Evolutionary conservation across 495 filamentous ascomycete species (phyloP).

Genomic region (Trichocladium antarcticum): DNA sequence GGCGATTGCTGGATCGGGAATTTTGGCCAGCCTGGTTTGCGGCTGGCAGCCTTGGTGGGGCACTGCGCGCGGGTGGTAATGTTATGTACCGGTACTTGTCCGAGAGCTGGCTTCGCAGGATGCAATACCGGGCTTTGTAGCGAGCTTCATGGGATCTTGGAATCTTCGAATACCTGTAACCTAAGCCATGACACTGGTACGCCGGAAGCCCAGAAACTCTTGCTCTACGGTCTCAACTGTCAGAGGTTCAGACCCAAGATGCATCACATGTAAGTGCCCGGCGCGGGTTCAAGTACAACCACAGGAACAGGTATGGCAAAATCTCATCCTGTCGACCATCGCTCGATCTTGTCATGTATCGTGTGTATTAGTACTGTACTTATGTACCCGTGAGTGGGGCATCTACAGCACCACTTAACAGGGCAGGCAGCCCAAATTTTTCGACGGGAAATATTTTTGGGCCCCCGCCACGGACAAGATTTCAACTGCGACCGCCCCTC

Average conservation of each 20-base stretch:
- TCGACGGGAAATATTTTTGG: conserved; percentile 15
- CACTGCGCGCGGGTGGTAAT: background rate
- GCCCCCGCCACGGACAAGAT: conserved; percentile 3
- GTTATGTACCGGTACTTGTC: background rate
- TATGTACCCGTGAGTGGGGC: background rate
- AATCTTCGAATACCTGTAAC: too few species aligned
- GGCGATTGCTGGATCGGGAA: background rate
- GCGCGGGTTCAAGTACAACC: too few species aligned
- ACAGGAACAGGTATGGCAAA: too few species aligned
- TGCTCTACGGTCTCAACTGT: too few species aligned
- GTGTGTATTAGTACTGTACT: background rate
- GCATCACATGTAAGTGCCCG: background rate
- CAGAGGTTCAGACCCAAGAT: too few species aligned
- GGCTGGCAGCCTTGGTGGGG: conserved; percentile 12
- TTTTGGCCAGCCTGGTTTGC: conserved; percentile 14
- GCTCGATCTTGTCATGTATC: too few species aligned
- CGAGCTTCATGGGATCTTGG: too few species aligned
- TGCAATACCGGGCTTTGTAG: too few species aligned
- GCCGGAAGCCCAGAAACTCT: too few species aligned
- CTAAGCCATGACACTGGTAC: too few species aligned
- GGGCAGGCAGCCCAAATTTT: conserved; percentile 10
- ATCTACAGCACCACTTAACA: background rate
- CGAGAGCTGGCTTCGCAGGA: too few species aligned
- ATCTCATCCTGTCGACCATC: too few species aligned
- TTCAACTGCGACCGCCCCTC: background rate